Base-by-base conservation (phyloP, 495 filamentous ascomycete genomes). In the Margaritispora aquatica region DNA sequence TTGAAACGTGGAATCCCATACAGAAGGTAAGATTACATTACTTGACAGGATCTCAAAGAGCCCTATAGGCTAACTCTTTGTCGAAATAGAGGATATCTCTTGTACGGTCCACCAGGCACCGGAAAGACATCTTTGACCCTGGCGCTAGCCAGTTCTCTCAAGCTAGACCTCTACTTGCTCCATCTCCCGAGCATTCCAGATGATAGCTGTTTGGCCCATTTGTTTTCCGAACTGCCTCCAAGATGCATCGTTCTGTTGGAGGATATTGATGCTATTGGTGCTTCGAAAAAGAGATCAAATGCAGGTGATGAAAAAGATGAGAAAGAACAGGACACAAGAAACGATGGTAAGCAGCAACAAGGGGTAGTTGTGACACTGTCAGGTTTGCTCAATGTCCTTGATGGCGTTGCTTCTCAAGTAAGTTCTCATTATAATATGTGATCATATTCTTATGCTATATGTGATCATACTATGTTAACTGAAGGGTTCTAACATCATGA, bases 301-400 rank as follows among this genome's bases (percentile, higher is more conserved):
- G 29, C 13, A 5, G 13, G 29, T 34, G 13, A 34, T 34, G 20
- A 13, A 20, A 50, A 36, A n/a, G 62, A 63, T 29, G 64, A 67
- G 59, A 59, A 57, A 34, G 63, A 61, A 19, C 27, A 10, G 19
- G 50, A 58, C 36, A 66, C 1, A 26, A 67, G 69, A n/a, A 24
- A 9, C 3, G 27, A 31, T 10, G 34, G 55, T 2, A 66, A 63
- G 20, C n/a, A n/a, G n/a, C n/a, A n/a, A n/a, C n/a, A n/a, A n/a
- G n/a, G n/a, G n/a, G 29, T 13, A 5, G 13, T 34, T 34, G 71
- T 68, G 62, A 83, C 84, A 0, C 80, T 91, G 26, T 88, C 86
- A 1, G 86, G 81, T 0, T 71, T 91, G 9, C 69, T 91, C 2
- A 90, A 89, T 57, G 85, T 85, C 10, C 77, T 91, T 31, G 88